Evolutionary conservation across 352 stramenopile species (phyloP).

Genomic region (Phytophthora pseudosyringae): DNA sequence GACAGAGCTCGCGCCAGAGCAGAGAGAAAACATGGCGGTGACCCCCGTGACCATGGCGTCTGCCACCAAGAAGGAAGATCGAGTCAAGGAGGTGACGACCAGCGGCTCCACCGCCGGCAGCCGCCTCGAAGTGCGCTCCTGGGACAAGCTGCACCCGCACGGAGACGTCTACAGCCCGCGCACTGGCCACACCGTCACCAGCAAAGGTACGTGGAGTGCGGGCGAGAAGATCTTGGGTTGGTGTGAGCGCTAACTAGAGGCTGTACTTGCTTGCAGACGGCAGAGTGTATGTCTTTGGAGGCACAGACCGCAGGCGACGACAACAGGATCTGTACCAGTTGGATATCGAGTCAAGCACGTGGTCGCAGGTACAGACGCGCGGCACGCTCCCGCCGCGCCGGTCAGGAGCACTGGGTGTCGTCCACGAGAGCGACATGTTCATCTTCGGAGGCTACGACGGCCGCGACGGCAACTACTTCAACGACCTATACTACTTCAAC

Average conservation of each 20-base stretch:
- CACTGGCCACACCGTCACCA: slow-evolving; percentile 86
- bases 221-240: background rate
- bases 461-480: slow-evolving; percentile 91
- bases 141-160: slow-evolving; percentile 74
- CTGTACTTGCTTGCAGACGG: slow-evolving; percentile 45
- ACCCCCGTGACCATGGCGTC: slow-evolving; percentile 18
- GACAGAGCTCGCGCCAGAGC: background rate
- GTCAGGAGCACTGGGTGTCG: slow-evolving; percentile 81
- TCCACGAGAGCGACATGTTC: slow-evolving; percentile 87
- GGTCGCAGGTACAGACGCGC: slow-evolving; percentile 77
- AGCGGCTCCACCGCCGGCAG: slow-evolving; percentile 19
- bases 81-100: slow-evolving; percentile 6
- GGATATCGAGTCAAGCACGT: slow-evolving; percentile 66
- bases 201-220: slow-evolving; percentile 51
- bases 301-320: slow-evolving; percentile 76
- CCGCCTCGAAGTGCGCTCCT: slow-evolving; percentile 74
- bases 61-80: slow-evolving; percentile 18
- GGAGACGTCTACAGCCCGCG: slow-evolving; percentile 86
- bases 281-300: slow-evolving; percentile 85
- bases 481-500: slow-evolving; percentile 90
- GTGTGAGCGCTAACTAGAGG: slow-evolving; percentile 4
- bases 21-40: slow-evolving; percentile 26
- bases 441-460: slow-evolving; percentile 92
- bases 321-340: slow-evolving; percentile 90
- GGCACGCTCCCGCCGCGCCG: slow-evolving; percentile 69